Conservation (phyloP, 345 rosid genomes). For the Sapria himalayana region DNA sequence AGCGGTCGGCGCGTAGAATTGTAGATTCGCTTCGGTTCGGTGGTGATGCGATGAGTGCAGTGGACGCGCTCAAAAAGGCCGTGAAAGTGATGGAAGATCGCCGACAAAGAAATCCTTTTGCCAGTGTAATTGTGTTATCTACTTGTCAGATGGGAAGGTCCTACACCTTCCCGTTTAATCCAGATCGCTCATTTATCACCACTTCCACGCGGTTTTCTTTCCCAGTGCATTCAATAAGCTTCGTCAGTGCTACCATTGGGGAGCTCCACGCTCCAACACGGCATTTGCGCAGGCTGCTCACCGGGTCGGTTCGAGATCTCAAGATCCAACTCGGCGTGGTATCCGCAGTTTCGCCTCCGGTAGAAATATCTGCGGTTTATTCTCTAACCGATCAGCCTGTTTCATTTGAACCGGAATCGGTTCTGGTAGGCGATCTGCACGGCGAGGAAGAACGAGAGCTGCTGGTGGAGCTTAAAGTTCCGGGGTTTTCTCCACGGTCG, state of each 20-base stretch:
- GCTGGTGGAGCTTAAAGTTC: constrained; percentile 42
- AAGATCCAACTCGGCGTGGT: constrained; percentile 36
- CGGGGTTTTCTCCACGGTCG: constrained; percentile 25
- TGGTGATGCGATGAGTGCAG: constrained; percentile 36
- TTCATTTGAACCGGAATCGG: constrained; percentile 24
- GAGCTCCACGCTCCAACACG: constrained; percentile 16
- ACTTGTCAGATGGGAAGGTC: constrained; percentile 30
- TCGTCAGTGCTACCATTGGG: constrained; percentile 19
- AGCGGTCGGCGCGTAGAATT: constrained; percentile 41
- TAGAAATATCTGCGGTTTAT: constrained; percentile 42
- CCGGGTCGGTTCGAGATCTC: constrained; percentile 44
- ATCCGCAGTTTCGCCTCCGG: constrained; percentile 44
- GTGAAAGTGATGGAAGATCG: constrained; percentile 77
- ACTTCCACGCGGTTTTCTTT: constrained; percentile 43
- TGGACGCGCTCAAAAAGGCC: constrained; percentile 74
- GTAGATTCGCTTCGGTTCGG: constrained; percentile 37
- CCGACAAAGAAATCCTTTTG: constrained; percentile 41
- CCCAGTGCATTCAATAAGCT: constrained; percentile 39
- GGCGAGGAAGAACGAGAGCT: constrained; percentile 56
- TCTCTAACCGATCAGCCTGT: constrained; percentile 27
- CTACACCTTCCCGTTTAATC: constrained; percentile 10
- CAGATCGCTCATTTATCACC: constrained; percentile 18
- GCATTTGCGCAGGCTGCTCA: constrained; percentile 20
- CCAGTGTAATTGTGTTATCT: constrained; percentile 36
- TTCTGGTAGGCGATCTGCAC: constrained; percentile 54